phyloP scores from a whole-genome alignment of 495 filamentous ascomycete species.

The Penicillium cinerascens region DNA sequence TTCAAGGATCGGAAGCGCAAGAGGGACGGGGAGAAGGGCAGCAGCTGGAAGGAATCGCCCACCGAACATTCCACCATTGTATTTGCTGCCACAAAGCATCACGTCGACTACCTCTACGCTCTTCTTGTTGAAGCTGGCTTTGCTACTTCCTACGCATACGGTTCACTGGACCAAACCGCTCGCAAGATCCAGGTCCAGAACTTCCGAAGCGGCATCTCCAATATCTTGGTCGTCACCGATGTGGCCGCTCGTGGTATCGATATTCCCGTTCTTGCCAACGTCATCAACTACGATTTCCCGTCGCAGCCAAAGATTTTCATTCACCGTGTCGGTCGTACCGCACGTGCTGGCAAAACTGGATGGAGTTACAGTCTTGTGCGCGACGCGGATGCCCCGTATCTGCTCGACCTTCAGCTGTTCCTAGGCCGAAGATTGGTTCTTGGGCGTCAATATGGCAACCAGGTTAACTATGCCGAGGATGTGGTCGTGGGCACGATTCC shows the following conservation, averaged over 20 bases:
- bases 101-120: constrained; percentile 87
- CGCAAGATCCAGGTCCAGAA: constrained; percentile 85
- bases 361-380: constrained; percentile 93
- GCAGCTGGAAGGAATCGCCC: constrained; percentile 38
- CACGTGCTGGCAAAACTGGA: constrained; percentile 83
- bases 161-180: constrained; percentile 87
- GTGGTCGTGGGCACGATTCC: constrained; percentile 72
- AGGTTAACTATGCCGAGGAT: constrained; percentile 70
- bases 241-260: constrained; percentile 97
- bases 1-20: constrained; percentile 67
- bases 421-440: constrained; percentile 74
- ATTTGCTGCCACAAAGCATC: constrained; percentile 92
- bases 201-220: constrained; percentile 77
- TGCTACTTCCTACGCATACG: constrained; percentile 87
- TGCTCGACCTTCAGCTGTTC: constrained; percentile 94
- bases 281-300: constrained; percentile 98
- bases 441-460: constrained; percentile 50
- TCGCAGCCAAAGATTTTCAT: constrained; percentile 96
- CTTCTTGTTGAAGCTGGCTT: constrained; percentile 74
- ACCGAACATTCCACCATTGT: constrained; percentile 81
- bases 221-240: constrained; percentile 95
- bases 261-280: constrained; percentile 92
- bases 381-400: constrained; percentile 80
- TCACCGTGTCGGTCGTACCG: constrained; percentile 92
- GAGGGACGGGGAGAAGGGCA: constrained; percentile 41